These are phyloP conservation scores for Boletus bicolor DNA, from an alignment of 768 basidiomycete genomes.

Conservation along the genomic window DNA sequence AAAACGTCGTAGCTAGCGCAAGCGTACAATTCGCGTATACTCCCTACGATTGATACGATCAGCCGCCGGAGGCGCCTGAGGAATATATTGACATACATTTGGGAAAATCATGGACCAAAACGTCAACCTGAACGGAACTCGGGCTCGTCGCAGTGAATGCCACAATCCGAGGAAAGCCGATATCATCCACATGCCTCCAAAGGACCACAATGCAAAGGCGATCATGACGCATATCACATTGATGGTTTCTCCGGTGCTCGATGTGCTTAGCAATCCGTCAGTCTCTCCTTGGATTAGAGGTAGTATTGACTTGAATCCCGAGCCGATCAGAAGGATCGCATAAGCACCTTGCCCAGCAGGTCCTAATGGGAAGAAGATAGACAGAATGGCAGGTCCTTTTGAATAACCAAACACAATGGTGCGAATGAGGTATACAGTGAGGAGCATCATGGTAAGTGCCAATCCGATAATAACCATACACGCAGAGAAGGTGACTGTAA, in stretches of 20 bases:
- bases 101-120: conserved; percentile 75
- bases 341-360: conserved; percentile 69
- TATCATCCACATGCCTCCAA: conserved; percentile 61
- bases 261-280: conserved; percentile 33
- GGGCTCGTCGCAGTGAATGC: conserved; percentile 38
- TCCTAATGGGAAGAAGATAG: conserved; percentile 71
- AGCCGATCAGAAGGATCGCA: conserved; percentile 53
- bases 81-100: conserved; percentile 42
- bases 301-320: conserved; percentile 39
- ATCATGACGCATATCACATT: conserved; percentile 45
- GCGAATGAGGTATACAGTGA: conserved; percentile 60
- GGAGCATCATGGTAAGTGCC: conserved; percentile 59
- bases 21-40: conserved; percentile 68
- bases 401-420: conserved; percentile 57
- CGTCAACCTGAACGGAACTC: conserved; percentile 50
- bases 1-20: conserved; percentile 45
- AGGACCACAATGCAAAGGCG: conserved; percentile 56
- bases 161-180: conserved; percentile 52
- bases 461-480: conserved; percentile 57
- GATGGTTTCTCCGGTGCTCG: conserved; percentile 38
- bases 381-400: conserved; percentile 45
- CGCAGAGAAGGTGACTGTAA: conserved; percentile 53
- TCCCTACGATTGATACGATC: conserved; percentile 34
- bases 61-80: not conserved
- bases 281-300: conserved; percentile 35